Base-by-base conservation (phyloP, 495 filamentous ascomycete species). In the Astrothelium macrocarpum region DNA sequence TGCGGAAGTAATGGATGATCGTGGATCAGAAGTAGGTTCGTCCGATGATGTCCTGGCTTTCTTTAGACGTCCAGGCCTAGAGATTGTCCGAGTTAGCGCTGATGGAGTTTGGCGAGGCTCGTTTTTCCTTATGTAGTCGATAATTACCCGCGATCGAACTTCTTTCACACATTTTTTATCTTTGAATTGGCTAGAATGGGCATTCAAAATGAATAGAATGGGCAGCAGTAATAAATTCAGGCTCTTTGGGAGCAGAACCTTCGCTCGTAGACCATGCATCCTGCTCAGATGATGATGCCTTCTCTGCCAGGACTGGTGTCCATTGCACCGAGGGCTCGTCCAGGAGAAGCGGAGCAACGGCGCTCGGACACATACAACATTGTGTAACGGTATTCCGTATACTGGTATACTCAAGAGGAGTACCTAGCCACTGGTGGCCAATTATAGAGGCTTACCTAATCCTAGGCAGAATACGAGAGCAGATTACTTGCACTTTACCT, bases 141-240 rank as follows among this genome's bases (percentile, higher is more conserved):
- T 43, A 62, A 67, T 67, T 9, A 67, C 66, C 26, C 61, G 62
- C 53, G 43, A 39, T 18, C 66, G 62, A 31, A 62, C 65, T 32
- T 61, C 62, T 26, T 53, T 56, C 59, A 67, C 20, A 18, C 42
- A 23, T 5, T 11, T 59, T 2, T 45, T 59, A 28, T 67, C 59
- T 16, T 58, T 59, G n/a, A 67, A 60, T 32, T 67, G 31, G 16
- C 59, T 63, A 11, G 62, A 63, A 31, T n/a, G n/a, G n/a, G n/a
- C n/a, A n/a, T n/a, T n/a, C n/a, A n/a, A n/a, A n/a, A n/a, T n/a
- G n/a, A n/a, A n/a, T n/a, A n/a, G n/a, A n/a, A n/a, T 67, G 53
- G 23, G n/a, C 49, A 25, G 49, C 49, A 11, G 49, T 56, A 16
- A 56, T 56, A 29, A 56, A 56, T 29, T 56, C 49, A 26, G 11